Evolutionary conservation across 441 rosid species (phyloP).

Genomic region (Rhodomyrtus psidioides): DNA sequence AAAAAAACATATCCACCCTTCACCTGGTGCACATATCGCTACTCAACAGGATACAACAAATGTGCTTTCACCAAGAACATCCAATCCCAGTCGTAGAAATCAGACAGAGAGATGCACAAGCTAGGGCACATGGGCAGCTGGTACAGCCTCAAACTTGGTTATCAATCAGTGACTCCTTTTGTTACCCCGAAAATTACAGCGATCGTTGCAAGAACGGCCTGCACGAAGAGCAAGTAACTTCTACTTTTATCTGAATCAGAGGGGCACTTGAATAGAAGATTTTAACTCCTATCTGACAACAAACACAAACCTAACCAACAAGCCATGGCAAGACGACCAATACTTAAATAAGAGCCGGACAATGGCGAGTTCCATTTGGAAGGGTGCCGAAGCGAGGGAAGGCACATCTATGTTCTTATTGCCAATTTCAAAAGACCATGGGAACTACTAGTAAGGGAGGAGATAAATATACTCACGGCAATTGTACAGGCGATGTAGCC

Average conservation of each 20-base stretch:
- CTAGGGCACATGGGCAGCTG: not conserved
- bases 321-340: not conserved
- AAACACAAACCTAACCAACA: not conserved
- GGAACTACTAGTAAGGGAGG: not conserved
- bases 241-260: not conserved
- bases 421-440: not conserved
- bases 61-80: not conserved
- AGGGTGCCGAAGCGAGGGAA: not conserved
- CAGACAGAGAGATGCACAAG: not conserved
- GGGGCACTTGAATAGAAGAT: not conserved
- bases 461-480: slow-evolving; percentile 55
- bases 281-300: not conserved
- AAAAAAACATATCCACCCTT: not conserved
- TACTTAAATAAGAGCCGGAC: not conserved
- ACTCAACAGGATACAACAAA: not conserved
- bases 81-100: not conserved
- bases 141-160: not conserved
- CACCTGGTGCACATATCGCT: not conserved
- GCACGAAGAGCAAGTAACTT: slow-evolving; percentile 6
- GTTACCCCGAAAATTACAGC: slow-evolving; percentile 64
- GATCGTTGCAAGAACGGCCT: slow-evolving; percentile 74
- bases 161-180: slow-evolving; percentile 40
- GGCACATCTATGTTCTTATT: not conserved
- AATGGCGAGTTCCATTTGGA: not conserved
- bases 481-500: slow-evolving; percentile 77